Percentiles rank a stretch among this genome's conserved stretches.
Conservation (phyloP, 208 protist species). For the Leishmania turanica region DNA sequence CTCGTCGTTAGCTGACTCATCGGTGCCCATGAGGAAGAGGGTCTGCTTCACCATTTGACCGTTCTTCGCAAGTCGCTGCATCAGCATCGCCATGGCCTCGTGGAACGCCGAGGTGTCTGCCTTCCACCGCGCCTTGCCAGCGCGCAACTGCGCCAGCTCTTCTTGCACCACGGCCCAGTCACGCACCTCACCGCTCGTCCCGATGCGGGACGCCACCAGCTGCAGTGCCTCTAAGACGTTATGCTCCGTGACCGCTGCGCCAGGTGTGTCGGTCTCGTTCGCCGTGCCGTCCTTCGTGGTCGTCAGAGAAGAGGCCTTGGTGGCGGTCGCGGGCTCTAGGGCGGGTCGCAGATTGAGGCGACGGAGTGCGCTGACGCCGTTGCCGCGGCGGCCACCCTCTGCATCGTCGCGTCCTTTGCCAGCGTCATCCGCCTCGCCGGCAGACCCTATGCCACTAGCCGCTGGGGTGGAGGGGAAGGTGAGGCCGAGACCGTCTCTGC, state of each 20-base stretch:
- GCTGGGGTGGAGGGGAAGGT: slow-evolving; percentile 8
- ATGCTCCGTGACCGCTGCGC: slow-evolving; percentile 41
- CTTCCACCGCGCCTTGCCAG: slow-evolving; percentile 35
- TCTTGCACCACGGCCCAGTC: slow-evolving; percentile 36
- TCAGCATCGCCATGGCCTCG: slow-evolving; percentile 62
- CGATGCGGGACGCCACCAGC: slow-evolving; percentile 43
- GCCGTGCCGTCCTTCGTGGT: background rate
- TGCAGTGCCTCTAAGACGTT: slow-evolving; percentile 62
- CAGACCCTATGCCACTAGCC: background rate
- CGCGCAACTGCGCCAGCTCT: slow-evolving; percentile 40
- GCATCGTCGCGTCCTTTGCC: background rate
- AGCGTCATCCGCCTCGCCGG: background rate
- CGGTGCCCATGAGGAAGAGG: slow-evolving; percentile 77
- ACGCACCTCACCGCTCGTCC: slow-evolving; percentile 28
- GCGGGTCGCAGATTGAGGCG: slow-evolving; percentile 28
- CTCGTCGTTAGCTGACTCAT: slow-evolving; percentile 73
- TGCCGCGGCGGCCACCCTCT: slow-evolving; percentile 10
- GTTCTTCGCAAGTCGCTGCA: slow-evolving; percentile 55
- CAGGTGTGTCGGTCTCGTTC: background rate
- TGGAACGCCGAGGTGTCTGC: slow-evolving; percentile 60
- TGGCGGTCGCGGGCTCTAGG: background rate
- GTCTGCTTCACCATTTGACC: slow-evolving; percentile 64
- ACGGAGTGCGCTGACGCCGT: slow-evolving; percentile 24
- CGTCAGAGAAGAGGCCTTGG: background rate
- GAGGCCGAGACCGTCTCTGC: slow-evolving; percentile 16